Conservation (phyloP, 345 rosid species). For the Linum trigynum region DNA sequence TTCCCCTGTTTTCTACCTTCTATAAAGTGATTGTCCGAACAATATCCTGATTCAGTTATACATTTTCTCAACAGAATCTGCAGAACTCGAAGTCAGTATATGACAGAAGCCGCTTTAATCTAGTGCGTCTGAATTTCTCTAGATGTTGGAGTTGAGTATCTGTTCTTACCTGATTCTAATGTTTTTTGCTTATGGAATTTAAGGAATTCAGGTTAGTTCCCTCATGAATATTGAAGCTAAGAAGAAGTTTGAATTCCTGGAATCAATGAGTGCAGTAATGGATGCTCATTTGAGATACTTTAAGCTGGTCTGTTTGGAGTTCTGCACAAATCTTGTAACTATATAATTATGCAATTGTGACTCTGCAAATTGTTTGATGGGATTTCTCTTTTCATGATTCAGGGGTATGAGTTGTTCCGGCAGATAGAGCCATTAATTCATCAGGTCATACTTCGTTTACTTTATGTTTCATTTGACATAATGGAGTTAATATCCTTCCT, state of each 20-base stretch:
- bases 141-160: conserved; percentile 1
- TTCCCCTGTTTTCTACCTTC: not conserved
- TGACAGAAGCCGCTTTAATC: conserved; percentile 81
- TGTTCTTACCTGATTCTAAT: conserved; percentile 20
- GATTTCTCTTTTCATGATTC: conserved; percentile 25
- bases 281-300: conserved; percentile 81
- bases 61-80: conserved; percentile 44
- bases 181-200: conserved; percentile 28
- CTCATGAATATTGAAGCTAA: conserved; percentile 72
- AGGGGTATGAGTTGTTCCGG: conserved; percentile 69
- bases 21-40: not conserved
- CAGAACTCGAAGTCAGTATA: conserved; percentile 79
- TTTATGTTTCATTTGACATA: not conserved
- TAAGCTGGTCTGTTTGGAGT: conserved; percentile 48
- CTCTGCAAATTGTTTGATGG: conserved; percentile 10
- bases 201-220: conserved; percentile 75
- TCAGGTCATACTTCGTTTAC: conserved; percentile 39
- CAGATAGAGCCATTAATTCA: conserved; percentile 78
- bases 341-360: not conserved
- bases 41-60: not conserved
- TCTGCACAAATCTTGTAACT: not conserved
- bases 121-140: conserved; percentile 40
- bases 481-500: not conserved
- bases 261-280: conserved; percentile 83
- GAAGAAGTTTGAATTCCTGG: conserved; percentile 85